phyloP scores from a whole-genome alignment of 164 flowering plant genomes.

The grape (Vitis vinifera) region DNA sequence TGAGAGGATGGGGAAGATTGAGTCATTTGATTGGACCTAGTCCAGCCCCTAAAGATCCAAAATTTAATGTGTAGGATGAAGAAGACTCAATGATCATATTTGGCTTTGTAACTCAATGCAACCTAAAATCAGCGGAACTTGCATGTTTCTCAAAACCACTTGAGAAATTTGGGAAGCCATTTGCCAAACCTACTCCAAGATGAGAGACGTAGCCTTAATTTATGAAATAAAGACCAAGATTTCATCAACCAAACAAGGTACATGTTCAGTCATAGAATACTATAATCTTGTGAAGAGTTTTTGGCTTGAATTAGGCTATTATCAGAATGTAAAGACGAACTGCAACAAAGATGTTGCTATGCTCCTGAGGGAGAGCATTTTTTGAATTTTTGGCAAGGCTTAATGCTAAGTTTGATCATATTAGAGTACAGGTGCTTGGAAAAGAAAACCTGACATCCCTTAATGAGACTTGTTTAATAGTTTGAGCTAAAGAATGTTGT shows the following conservation, averaged over 20 bases:
- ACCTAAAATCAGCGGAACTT: slow-evolving; percentile 3
- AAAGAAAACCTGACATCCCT: background rate
- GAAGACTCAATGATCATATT: slow-evolving; percentile 7
- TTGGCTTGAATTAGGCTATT: slow-evolving; percentile 11
- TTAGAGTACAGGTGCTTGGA: slow-evolving; percentile 11
- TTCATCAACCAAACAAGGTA: too few species aligned
- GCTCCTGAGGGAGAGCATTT: background rate
- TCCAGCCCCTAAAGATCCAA: background rate
- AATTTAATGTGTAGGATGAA: background rate
- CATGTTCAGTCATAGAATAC: too few species aligned
- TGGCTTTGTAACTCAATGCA: slow-evolving; percentile 9
- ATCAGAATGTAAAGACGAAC: background rate
- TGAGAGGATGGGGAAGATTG: slow-evolving; percentile 9
- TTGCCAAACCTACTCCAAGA: too few species aligned
- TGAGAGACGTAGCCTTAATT: too few species aligned
- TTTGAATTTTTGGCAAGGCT: slow-evolving; percentile 10
- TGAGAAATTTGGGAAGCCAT: slow-evolving; percentile 12
- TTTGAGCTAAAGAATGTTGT: background rate
- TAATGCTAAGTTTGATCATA: slow-evolving; percentile 11
- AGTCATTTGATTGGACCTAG: background rate
- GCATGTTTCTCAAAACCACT: slow-evolving; percentile 9
- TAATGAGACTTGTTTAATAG: background rate
- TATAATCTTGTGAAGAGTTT: background rate
- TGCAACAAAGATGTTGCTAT: slow-evolving; percentile 1
- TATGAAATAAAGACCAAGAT: too few species aligned